Evolutionary conservation across 2,329 filamentous ascomycete species (phyloP), one percentile per base, ranked within the genome.

Genomic region (Alternaria metachromatica): DNA sequence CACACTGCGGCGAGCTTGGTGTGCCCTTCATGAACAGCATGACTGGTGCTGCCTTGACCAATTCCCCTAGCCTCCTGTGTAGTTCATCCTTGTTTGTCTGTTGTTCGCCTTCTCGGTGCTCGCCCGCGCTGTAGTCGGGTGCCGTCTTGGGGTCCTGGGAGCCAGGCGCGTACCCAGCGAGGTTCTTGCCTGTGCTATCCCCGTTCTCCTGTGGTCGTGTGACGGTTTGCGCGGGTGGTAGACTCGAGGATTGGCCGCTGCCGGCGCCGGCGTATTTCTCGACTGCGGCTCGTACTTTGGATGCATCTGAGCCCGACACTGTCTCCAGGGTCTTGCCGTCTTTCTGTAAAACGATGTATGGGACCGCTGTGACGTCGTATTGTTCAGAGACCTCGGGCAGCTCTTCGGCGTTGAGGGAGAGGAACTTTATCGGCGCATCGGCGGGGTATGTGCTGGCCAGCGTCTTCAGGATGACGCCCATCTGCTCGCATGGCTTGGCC

Each of bases 1-100:
- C 94, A 76, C 94, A 97, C 81, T 97, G 92, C 1, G 94, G 94
- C 30, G 89, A 87, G 69, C 90, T 92, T 0, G 94, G 94, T 3
- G 93, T 96, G n/a, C 94, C 94, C 84, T 97, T 97, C 93, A 97
- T 97, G 82, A 99, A 99, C 26, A 99, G 85, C 96, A 99, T 99
- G 30, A 99, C 94, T 0, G 94, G 93, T 30, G 96, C 95, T 6
- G 96, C 96, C 84, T 95, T 97, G 70, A 98, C 95, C 37, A 99
- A 86, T 72, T 96, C 92, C 20, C 83, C 87, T 41, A 99, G 85
- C 30, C 95, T 87, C 80, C 91, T 90, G 80, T 93, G 90, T 58
- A 99, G 84, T 69, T 96, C 94, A 79, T 97, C 93, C 82, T 95
- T 95, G 54, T 87, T 79, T 18, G 72, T 86, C 80, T 79, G 74